Base-by-base conservation (phyloP, 352 stramenopile genomes). In the Phytopythium oedochilum region DNA sequence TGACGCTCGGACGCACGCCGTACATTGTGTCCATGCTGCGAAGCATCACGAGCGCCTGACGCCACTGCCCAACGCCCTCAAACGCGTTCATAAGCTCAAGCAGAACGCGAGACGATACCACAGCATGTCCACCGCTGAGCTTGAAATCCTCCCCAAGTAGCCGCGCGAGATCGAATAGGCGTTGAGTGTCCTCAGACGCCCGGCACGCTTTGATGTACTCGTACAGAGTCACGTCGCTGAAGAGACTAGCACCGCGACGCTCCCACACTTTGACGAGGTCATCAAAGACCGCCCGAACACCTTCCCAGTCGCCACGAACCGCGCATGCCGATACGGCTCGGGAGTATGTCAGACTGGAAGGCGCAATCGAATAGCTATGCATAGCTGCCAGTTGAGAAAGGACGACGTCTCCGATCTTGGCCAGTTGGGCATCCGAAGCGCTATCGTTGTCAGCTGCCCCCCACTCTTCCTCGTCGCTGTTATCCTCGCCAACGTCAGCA, bases 11-110 rank as follows among this genome's bases (percentile, higher is more conserved):
- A 10, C 35, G 18, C 28, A 75, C 46, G n/a, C 78, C 77, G 51
- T 69, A 89, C n/a, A 51, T 26, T 1, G 53, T 29, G 7, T 70
- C 53, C 35, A 82, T 71, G 32, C 78, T 61, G 23, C 79, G 77
- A 18, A 89, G 45, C 22, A 88, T 54, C 10, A 63, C 53, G 12
- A 89, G 55, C 29, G 77, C 71, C 28, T 65, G 59, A 3, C 63
- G 71, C 82, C 77, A 89, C 45, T 78, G 59, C 0, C 63, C 73
- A 12, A 86, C 36, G 17, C 36, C 46, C 15, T 88, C 71, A 26
- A 85, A 69, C 12, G 65, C 77, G 10, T 75, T 57, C 39, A 92
- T 53, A 17, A 92, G 59, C 29, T 80, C 59, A 9, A 68, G 57
- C 6, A 88, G 38, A 1, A 76, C 62, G 25, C 62, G 60, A 23